Base-by-base conservation (phyloP, 148 eudicot genomes). In the Camellia lanceoleosa region DNA sequence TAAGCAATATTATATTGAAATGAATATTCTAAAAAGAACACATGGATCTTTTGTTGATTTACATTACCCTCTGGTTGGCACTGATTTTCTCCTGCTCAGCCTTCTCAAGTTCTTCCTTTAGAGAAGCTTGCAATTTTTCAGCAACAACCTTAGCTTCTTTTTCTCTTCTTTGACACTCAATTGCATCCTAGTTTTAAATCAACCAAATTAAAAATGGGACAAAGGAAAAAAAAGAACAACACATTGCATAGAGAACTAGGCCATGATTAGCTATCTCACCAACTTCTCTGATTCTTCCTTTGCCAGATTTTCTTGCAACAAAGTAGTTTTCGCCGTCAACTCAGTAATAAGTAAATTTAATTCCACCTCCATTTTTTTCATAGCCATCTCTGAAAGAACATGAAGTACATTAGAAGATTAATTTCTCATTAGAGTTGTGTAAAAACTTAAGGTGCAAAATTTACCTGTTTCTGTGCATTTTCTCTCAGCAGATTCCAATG, bases 321-420 rank as follows among this genome's bases (percentile, higher is more conserved):
- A 84, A 66, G 86, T 71, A 71, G 73, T 62, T 38, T 65, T 85
- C 41, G 30, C 80, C 76, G 84, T 81, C 83, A 89, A 78, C 73
- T 90, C 87, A 5, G 68, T 80, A 44, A 85, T 79, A 56, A 75
- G 18, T 44, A 82, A 80, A 69, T 78, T 87, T 16, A 87, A 82
- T 58, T 92, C 94, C 77, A 82, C 94, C 84, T 88, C 91, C 84
- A 85, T 90, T 41, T 61, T 84, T 81, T 85, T 85, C 87, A 82
- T 85, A 19, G 76, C 84, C 74, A 47, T 69, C 77, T 89, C 97
- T 92, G 52, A 12, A 73, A 75, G 30, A 59, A 75, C 7, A 73
- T 18, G 77, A 47, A 74, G 7, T 62, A 52, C 20, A 14, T 74
- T n/a, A 61, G 10, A 58, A 67, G 52, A 52, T 65, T 58, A 5